Base-by-base conservation (phyloP, 148 eudicot species). In the Gaultheria prostrata region DNA sequence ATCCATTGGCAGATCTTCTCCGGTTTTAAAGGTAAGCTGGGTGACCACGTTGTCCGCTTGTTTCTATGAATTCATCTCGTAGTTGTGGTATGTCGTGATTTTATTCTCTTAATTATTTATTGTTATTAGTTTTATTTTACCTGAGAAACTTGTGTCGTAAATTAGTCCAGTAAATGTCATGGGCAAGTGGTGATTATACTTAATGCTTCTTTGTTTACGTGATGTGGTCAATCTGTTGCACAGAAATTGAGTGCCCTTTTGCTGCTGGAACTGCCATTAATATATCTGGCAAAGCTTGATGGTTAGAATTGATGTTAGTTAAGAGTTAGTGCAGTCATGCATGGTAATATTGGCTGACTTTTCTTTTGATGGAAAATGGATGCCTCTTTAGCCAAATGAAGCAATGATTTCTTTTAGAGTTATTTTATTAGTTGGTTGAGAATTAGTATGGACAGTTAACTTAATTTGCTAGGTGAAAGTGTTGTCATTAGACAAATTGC, bases 21-120 rank as follows among this genome's bases (percentile, higher is more conserved):
- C 24, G 70, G 75, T 28, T 77, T 71, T 56, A 28, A 83, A 88
- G 61, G 90, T 86, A 61, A 80, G 85, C 67, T 79, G 46, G 20
- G 45, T 67, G 39, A 30, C 18, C 46, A 54, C 48, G 12, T 48
- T 39, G 69, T 65, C 35, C 8, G 24, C 12, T 49, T 49, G 8
- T 13, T 21, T 70, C 7, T 57, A 24, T 80, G 76, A 46, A 63
- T 39, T 54, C 39, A 15, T 79, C 10, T n/a, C 71, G 6, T 65
- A 18, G 20, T n/a, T 65, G 26, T 80, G 10, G 28, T 67, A 12
- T 12, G 72, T 30, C 35, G 2, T 67, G 35, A 4, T 67, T 67
- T 11, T 67, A 39, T 28, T 67, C 30, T 67, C 32, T 32, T 28
- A 67, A 28, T 30, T 35, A 13, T 45, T 46, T 24, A 48, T 7